Evolutionary conservation across 352 stramenopile genomes (phyloP).

Genomic region (Phytophthora tubulina): DNA sequence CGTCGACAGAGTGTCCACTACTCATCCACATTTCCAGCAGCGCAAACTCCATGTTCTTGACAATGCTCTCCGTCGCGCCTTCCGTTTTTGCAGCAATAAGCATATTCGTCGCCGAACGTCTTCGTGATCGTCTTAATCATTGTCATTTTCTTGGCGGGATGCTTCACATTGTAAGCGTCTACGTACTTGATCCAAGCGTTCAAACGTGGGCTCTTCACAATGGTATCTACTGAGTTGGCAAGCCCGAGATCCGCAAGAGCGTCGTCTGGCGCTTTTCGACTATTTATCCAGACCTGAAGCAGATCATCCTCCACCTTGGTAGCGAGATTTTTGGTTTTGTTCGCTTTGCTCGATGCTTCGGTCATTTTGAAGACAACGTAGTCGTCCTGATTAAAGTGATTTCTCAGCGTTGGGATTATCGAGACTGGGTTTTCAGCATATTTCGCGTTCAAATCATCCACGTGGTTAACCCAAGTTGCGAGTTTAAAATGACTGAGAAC

Average conservation of each 20-base stretch:
- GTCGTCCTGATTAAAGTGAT: not conserved
- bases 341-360: not conserved
- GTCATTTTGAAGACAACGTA: not conserved
- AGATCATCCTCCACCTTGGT: no score
- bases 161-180: not conserved
- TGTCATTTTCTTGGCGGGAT: not conserved
- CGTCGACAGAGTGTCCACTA: no score
- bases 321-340: no score
- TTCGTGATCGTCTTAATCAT: not conserved
- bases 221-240: not conserved
- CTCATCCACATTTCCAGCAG: no score
- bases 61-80: no score
- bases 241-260: not conserved
- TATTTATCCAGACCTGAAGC: no score
- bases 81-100: no score
- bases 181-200: slow-evolving; percentile 7
- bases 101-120: not conserved
- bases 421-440: no score
- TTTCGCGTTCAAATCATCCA: slow-evolving; percentile 17
- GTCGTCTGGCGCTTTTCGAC: no score
- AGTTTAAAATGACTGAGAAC: not conserved
- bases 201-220: slow-evolving; percentile 1
- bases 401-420: not conserved
- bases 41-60: no score
- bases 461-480: slow-evolving; percentile 1